phyloP scores from a whole-genome alignment of 2,329 filamentous ascomycete species.

The Pseudogymnoascus pannorum region DNA sequence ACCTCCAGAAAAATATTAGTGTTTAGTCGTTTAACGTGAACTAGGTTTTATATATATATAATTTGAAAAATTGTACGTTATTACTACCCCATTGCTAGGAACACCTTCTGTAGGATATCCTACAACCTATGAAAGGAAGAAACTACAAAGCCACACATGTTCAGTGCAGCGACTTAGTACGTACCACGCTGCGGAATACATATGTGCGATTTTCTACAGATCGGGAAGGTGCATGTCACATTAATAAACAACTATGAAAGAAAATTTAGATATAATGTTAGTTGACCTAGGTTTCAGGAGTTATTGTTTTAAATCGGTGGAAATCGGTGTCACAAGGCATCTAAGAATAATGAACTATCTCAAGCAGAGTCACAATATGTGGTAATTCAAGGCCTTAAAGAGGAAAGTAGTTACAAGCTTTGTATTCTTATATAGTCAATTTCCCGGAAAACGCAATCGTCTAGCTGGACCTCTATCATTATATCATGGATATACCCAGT shows the following conservation, averaged over 20 bases:
- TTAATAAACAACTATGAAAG: too few species aligned
- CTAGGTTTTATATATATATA: not conserved
- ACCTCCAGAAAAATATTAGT: not conserved
- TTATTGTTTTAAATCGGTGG: not conserved
- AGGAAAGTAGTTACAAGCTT: not conserved
- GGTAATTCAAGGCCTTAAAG: too few species aligned
- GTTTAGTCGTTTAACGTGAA: not conserved
- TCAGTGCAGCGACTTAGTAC: not conserved
- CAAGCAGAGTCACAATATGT: not conserved
- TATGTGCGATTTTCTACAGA: not conserved
- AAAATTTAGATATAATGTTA: not conserved
- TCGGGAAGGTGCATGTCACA: not conserved
- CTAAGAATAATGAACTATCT: not conserved
- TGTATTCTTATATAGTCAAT: conserved; percentile 2
- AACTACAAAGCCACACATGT: not conserved
- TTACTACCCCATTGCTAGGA: not conserved
- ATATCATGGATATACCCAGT: conserved; percentile 3
- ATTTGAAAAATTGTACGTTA: not conserved
- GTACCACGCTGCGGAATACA: not conserved
- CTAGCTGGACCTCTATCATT: not conserved
- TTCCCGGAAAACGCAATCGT: not conserved
- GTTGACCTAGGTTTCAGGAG: not conserved
- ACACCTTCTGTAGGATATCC: not conserved
- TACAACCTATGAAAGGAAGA: not conserved
- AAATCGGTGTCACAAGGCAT: not conserved